Percentiles rank a stretch among this genome's conserved stretches.
phyloP scores from a whole-genome alignment of 2,329 filamentous ascomycete species.

The Colletotrichum lupini region DNA sequence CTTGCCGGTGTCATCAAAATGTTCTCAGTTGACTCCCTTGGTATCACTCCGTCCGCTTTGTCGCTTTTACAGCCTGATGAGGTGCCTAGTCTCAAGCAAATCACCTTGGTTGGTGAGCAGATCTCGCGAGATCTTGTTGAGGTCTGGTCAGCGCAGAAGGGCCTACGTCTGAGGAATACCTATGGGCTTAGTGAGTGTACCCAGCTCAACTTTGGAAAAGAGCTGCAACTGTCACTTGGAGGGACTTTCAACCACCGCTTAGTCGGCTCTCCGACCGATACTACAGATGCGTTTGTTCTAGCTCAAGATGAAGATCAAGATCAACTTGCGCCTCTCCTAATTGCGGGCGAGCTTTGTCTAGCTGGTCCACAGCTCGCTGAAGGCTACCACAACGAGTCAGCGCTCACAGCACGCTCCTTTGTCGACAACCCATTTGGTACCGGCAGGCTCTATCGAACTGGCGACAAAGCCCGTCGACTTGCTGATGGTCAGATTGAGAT shows the following conservation, averaged over 20 bases:
- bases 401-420: constrained; percentile 3
- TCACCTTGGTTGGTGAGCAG: constrained; percentile 39
- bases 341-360: constrained; percentile 38
- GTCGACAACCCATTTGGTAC: constrained; percentile 2
- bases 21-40: constrained; percentile 35
- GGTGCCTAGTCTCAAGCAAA: constrained; percentile 26
- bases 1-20: constrained; percentile 37
- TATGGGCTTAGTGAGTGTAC: constrained; percentile 42
- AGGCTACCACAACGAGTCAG: constrained; percentile 5
- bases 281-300: constrained; percentile 35
- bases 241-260: constrained; percentile 3
- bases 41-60: constrained; percentile 39
- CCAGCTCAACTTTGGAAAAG: constrained; percentile 23
- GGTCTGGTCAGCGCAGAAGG: neutral
- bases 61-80: constrained; percentile 20
- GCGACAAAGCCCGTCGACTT: constrained; percentile 37
- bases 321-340: constrained; percentile 34
- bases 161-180: constrained; percentile 38
- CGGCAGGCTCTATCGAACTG: constrained; percentile 38
- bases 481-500: constrained; percentile 41
- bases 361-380: constrained; percentile 27
- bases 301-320: constrained; percentile 20
- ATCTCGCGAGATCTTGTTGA: constrained; percentile 36
- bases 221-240: constrained; percentile 28
- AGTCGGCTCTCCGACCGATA: constrained; percentile 16